A percentile compares a stretch with the other conserved stretches of the same genome.
These are phyloP conservation scores for Gracilariopsis chorda DNA, from an alignment of 23 red algal genomes.

Conservation along the genomic window DNA sequence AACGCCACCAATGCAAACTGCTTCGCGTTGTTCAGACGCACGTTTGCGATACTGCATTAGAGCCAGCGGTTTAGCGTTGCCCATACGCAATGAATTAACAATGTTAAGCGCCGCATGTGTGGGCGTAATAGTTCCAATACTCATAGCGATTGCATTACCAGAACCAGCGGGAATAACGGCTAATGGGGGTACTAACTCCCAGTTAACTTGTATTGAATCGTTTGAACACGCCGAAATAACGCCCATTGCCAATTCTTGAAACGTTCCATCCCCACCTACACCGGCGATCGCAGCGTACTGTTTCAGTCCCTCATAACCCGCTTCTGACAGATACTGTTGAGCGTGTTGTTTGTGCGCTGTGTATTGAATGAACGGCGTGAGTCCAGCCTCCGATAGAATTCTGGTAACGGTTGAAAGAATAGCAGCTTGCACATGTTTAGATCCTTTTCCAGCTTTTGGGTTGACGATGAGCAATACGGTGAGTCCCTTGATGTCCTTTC, in stretches of 20 bases:
- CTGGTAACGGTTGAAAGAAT: not conserved
- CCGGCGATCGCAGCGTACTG: not conserved
- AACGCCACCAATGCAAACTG: conserved; percentile 4
- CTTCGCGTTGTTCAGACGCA: not conserved
- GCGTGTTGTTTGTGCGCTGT: not conserved
- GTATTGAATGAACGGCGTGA: not conserved
- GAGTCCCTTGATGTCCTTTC: no score
- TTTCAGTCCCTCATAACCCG: not conserved
- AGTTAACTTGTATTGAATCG: not conserved
- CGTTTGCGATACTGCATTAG: conserved; percentile 3
- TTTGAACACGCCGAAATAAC: not conserved
- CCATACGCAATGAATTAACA: conserved; percentile 1
- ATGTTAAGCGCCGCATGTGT: conserved; percentile 4
- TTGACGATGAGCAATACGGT: conserved; percentile 7
- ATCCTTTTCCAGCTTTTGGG: not conserved
- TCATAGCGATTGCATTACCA: conserved; percentile 45
- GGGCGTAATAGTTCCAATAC: conserved; percentile 2
- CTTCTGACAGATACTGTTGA: not conserved
- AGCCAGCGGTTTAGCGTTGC: not conserved
- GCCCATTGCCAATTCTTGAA: conserved; percentile 9
- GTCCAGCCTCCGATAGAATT: not conserved
- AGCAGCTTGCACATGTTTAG: not conserved
- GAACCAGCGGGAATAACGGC: conserved; percentile 25
- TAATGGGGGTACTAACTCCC: not conserved
- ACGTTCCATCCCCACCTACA: conserved; percentile 49